phyloP scores from a whole-genome alignment of 2,329 filamentous ascomycete species.

The Neopestalotiopsis sp. region DNA sequence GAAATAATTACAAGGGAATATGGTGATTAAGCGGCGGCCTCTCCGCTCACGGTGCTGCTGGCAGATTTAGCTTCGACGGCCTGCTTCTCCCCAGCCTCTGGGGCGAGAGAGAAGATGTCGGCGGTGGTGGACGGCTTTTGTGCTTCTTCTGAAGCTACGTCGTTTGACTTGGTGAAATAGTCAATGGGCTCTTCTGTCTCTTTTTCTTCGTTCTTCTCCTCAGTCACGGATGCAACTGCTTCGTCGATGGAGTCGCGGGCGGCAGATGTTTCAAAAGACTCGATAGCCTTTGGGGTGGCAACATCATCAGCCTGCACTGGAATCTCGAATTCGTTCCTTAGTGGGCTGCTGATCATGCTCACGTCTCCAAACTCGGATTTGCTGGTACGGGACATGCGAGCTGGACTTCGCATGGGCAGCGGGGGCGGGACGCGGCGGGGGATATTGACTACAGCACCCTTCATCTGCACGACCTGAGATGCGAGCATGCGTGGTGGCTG shows the following conservation, averaged over 20 bases:
- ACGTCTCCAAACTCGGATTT: conserved; percentile 66
- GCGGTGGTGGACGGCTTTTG: background rate
- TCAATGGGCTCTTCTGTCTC: background rate
- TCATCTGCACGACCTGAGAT: conserved; percentile 71
- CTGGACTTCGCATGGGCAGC: conserved; percentile 78
- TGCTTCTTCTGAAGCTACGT: background rate
- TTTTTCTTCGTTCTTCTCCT: background rate
- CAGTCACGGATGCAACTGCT: background rate
- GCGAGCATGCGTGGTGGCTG: conserved; percentile 62
- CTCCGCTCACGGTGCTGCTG: background rate
- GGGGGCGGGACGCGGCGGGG: conserved; percentile 80
- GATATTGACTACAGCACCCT: conserved; percentile 84
- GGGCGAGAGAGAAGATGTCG: background rate
- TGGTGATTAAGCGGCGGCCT: background rate
- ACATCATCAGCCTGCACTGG: conserved; percentile 28
- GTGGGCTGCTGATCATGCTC: conserved; percentile 52
- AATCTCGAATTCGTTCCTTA: conserved; percentile 53
- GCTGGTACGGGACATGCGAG: conserved; percentile 60
- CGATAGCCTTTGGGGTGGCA: conserved; percentile 31
- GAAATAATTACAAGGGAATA: conserved; percentile 4
- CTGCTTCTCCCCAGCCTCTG: background rate
- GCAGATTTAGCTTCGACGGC: background rate
- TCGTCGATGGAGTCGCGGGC: background rate
- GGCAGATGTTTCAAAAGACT: conserved; percentile 15
- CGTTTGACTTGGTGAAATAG: background rate